phyloP scores from a whole-genome alignment of 495 filamentous ascomycete species.

The Hypoxylon subgilvum region DNA sequence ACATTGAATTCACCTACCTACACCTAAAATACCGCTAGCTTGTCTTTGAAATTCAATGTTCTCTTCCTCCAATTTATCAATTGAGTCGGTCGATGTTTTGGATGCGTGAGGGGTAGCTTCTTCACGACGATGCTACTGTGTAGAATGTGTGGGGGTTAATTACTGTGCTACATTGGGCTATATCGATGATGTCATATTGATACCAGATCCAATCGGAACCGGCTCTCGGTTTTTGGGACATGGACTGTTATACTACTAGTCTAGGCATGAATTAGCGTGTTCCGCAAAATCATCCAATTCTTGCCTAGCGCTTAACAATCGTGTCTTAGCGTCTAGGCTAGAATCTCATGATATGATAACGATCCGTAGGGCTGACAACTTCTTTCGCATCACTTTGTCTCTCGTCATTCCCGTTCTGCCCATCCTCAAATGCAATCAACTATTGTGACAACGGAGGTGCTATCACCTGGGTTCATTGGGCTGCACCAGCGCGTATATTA shows the following conservation, averaged over 20 bases:
- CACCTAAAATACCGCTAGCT: too few species aligned
- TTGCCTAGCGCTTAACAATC: neutral
- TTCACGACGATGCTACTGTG: constrained; percentile 7
- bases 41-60: too few species aligned
- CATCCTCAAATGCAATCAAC: too few species aligned
- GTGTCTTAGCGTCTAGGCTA: neutral
- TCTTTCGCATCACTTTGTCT: too few species aligned
- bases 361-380: constrained; percentile 24
- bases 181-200: constrained; percentile 31
- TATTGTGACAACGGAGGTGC: too few species aligned
- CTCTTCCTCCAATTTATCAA: neutral
- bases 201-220: constrained; percentile 12
- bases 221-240: constrained; percentile 2
- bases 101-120: constrained; percentile 23
- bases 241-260: neutral
- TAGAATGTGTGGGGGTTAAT: constrained; percentile 15
- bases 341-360: neutral
- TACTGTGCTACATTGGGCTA: neutral
- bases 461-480: too few species aligned
- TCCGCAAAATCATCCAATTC: neutral
- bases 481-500: too few species aligned
- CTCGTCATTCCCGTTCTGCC: too few species aligned
- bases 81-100: constrained; percentile 6
- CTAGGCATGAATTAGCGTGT: constrained; percentile 1
- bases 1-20: too few species aligned